Percentiles rank a stretch among this genome's conserved stretches.
phyloP scores from a whole-genome alignment of 768 basidiomycete species.

The Flagelloscypha sp. region DNA sequence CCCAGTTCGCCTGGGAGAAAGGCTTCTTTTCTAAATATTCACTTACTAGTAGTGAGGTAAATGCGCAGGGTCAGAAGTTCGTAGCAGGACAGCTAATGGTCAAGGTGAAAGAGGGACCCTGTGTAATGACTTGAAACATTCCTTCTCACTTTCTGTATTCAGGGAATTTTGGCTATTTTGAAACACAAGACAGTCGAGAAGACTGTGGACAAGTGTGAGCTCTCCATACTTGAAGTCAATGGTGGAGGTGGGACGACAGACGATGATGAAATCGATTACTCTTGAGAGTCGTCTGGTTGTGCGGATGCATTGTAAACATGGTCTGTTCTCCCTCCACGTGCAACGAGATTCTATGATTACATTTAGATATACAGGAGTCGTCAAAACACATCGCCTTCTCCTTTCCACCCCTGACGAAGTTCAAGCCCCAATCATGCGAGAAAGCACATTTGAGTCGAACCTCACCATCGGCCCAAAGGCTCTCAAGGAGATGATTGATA shows the following conservation, averaged over 20 bases:
- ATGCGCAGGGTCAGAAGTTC: slow-evolving; percentile 10
- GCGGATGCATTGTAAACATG: slow-evolving; percentile 77
- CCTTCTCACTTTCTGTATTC: slow-evolving; percentile 3
- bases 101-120: too few species aligned
- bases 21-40: slow-evolving; percentile 66
- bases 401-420: slow-evolving; percentile 50
- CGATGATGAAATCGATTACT: slow-evolving; percentile 32
- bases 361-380: slow-evolving; percentile 42
- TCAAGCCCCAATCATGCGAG: slow-evolving; percentile 59
- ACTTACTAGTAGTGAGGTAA: slow-evolving; percentile 21
- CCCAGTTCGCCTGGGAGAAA: slow-evolving; percentile 61
- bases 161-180: slow-evolving; percentile 68
- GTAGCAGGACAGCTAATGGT: slow-evolving; percentile 61
- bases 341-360: slow-evolving; percentile 3
- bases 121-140: slow-evolving; percentile 6
- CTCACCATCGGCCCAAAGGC: slow-evolving; percentile 66
- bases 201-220: slow-evolving; percentile 66
- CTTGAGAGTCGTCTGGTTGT: slow-evolving; percentile 67
- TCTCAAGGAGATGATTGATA: slow-evolving; percentile 72
- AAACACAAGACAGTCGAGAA: slow-evolving; percentile 72
- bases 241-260: slow-evolving; percentile 17
- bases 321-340: slow-evolving; percentile 30
- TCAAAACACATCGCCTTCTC: slow-evolving; percentile 73
- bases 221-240: slow-evolving; percentile 54
- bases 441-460: slow-evolving; percentile 49